phyloP scores from a whole-genome alignment of 2,329 filamentous ascomycete species.

The Lecanoromycetidae sp. region DNA sequence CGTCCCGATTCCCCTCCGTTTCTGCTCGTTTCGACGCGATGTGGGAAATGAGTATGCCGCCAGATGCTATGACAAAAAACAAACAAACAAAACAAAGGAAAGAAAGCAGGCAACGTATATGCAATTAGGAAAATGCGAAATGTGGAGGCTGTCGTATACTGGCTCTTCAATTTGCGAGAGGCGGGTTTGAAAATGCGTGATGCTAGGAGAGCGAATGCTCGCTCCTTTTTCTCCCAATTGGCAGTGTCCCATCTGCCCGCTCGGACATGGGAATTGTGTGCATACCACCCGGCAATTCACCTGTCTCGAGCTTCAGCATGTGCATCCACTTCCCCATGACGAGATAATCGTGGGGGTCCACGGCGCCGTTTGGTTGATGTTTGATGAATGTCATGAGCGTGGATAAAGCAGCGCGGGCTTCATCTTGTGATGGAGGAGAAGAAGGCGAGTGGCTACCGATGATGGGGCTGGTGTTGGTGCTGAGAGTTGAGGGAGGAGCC shows the following conservation, averaged over 20 bases:
- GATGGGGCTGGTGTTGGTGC: conserved; percentile 29
- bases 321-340: conserved; percentile 73
- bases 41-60: not conserved
- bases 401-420: conserved; percentile 70
- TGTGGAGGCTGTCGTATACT: not conserved
- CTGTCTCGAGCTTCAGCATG: conserved; percentile 58
- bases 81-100: not conserved
- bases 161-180: not conserved
- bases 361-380: conserved; percentile 54
- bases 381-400: conserved; percentile 73
- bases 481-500: conserved; percentile 27
- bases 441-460: conserved; percentile 36
- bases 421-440: conserved; percentile 64
- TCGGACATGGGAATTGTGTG: conserved; percentile 30
- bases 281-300: conserved; percentile 32
- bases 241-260: conserved; percentile 14
- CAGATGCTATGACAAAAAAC: not conserved
- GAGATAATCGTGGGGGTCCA: conserved; percentile 66
- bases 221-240: conserved; percentile 34
- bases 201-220: conserved; percentile 30
- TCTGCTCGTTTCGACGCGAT: not conserved
- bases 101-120: not conserved
- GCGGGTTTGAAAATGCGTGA: not conserved
- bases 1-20: not conserved
- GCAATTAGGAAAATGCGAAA: not conserved